Conservation (phyloP, 352 stramenopile genomes). For the Phytophthora pseudosyringae region DNA sequence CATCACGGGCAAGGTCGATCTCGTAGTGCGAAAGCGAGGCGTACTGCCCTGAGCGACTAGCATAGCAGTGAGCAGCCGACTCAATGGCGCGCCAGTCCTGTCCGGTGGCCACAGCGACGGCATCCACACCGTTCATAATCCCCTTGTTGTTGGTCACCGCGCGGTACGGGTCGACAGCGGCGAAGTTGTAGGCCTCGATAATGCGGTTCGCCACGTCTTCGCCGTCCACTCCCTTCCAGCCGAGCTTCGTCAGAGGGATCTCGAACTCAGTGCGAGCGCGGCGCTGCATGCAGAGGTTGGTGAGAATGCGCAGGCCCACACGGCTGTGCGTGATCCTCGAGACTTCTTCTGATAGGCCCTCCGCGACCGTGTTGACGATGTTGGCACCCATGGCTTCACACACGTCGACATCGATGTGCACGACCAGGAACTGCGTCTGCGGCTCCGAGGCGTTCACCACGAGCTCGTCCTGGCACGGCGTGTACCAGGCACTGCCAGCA, state of each 20-base stretch:
- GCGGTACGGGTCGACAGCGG: constrained; percentile 80
- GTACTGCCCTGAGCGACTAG: constrained; percentile 80
- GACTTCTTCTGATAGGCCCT: constrained; percentile 81
- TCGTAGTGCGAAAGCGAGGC: constrained; percentile 83
- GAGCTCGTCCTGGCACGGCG: constrained; percentile 59
- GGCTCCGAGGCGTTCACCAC: constrained; percentile 45
- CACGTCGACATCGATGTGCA: constrained; percentile 90
- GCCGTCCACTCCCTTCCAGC: constrained; percentile 83
- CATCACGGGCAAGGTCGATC: constrained; percentile 38
- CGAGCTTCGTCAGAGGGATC: constrained; percentile 77
- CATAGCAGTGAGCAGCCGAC: constrained; percentile 82
- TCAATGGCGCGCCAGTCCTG: constrained; percentile 90
- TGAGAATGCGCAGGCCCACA: constrained; percentile 86
- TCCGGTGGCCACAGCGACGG: constrained; percentile 79
- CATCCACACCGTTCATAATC: constrained; percentile 90
- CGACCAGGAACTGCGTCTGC: constrained; percentile 68
- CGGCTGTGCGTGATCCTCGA: constrained; percentile 66
- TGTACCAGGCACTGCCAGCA: constrained; percentile 59
- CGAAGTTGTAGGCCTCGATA: constrained; percentile 88
- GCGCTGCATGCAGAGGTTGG: constrained; percentile 89
- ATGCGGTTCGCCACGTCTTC: constrained; percentile 78
- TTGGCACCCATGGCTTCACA: constrained; percentile 92
- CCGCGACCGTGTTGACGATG: constrained; percentile 89
- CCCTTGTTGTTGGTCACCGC: constrained; percentile 92
- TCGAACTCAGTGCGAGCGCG: constrained; percentile 71